Base-by-base conservation (phyloP, 2,329 filamentous ascomycete species). In the Chrysosporium keratinophilum region DNA sequence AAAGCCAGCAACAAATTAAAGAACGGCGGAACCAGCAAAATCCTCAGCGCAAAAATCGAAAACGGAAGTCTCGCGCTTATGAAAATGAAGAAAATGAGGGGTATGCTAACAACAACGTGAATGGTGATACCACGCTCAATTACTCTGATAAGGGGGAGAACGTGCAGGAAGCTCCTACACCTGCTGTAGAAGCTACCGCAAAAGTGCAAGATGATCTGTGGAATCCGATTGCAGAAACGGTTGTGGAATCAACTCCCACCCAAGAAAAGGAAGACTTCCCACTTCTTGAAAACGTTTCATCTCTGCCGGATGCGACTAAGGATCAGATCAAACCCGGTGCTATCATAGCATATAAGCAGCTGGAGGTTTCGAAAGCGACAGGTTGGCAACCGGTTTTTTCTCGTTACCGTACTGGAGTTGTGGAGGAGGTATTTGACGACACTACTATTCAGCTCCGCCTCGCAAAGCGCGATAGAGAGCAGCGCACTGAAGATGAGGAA, bases 391-490 rank as follows among this genome's bases (percentile, higher is more conserved):
- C 74, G 11, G 62, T 61, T 15, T 64, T 75, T 55, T 76, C 73
- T 2, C 71, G 76, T 0, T 79, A 85, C 54, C 76, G 76, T 47
- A 88, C 87, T 0, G 89, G 82, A 0, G 68, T 85, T 28, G 72
- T 89, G 4, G 72, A 81, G n/a, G 72, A 75, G 1, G 67, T 81
- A 0, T 70, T 74, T 17, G 76, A 79, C 0, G 75, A 79, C 47
- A 75, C 71, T 3, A 71, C 64, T 0, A 65, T 95, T 14, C 72
- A 76, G 19, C 70, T 94, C 3, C 74, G 77, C 10, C 76, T 95
- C 2, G 87, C 88, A 1, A 77, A 77, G 57, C 79, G 86, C 28
- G 86, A 94, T 63, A 73, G 84, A 46, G 68, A 76, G 4, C 76
- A 79, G 52, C 55, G 43, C 2, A 39, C 40, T 33, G 65, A 82